Evolutionary conservation across 2,329 filamentous ascomycete genomes (phyloP), one percentile per base, ranked within the genome.

Genomic region (Aspergillus caelatus): DNA sequence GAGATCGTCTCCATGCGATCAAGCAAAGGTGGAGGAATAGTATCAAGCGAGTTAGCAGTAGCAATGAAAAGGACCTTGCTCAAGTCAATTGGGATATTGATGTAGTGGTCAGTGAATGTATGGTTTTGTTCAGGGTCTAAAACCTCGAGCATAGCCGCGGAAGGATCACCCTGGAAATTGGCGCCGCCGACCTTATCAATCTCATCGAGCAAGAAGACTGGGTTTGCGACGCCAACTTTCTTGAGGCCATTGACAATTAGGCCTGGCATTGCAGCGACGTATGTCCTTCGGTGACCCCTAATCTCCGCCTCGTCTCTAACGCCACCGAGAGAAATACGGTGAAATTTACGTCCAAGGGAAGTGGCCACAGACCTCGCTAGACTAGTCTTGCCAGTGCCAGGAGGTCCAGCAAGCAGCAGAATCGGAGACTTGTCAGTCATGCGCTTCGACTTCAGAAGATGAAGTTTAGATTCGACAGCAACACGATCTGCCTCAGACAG

Each of bases 241-340:
- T 95, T 94, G 61, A 99, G 77, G 0, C 94, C 95, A 75, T 93
- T 94, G 34, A 98, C 94, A 63, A 99, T 91, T 61, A 98, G 84
- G 60, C 95, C 95, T 11, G 95, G 95, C 94, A 99, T 97, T n/a
- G 95, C 95, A 26, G 95, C 95, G 63, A 99, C 95, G 74, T 99
- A 99, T 0, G 95, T 99, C 70, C 95, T 86, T 61, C 95, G 87
- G 78, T 99, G 95, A 11, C 95, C 95, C 64, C 95, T 88, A 64
- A 99, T 98, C 80, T 99, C 95, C 19, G 95, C 95, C 78, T 99
- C 95, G 72, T 99, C 95, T 60, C 95, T 86, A 3, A 99, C 94
- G 70, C 95, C 95, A 65, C 95, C 95, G 4, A 99, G 88, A 4
- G 95, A 98, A 71, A 99, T 97, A 53, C 95, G 89, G 78, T 99